Base-by-base conservation (phyloP, 371 early-diverging fungal species). In the Mortierella sp. region DNA sequence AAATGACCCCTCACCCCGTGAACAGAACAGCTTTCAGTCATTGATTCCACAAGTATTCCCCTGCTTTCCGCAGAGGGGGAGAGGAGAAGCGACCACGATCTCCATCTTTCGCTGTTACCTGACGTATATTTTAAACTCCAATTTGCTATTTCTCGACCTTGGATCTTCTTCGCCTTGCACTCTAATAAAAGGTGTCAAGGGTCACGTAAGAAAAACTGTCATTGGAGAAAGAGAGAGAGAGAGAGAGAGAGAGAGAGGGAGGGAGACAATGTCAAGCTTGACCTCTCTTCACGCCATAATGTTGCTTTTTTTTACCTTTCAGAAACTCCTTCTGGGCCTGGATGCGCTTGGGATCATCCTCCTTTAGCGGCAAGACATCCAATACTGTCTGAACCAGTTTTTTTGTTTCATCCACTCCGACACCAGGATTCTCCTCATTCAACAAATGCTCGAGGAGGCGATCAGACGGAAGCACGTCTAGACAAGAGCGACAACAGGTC, bases 391-490 rank as follows among this genome's bases (percentile, higher is more conserved):
- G 64, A 26, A 64, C 9, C 9, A 64, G 41, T 4, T 64, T 39
- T 31, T 69, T 74, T 7, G 50, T 41, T 39, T 64, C 69, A 0
- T 56, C 61, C 24, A 64, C 6, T 10, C 61, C 57, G 21, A 65
- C 24, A 21, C 45, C 23, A 12, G 61, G 46, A 1, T 69, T 61
- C 38, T 61, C 30, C 48, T 56, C 10, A 10, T 45, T 28, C 31
- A 74, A 55, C 51, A 64, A 26, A 18, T 68, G 64, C 52, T 61
- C 27, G 9, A 74, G 14, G 43, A 74, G 48, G 8, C 48, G 52
- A 42, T 74, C 69, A n/a, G 64, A 47, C 0, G 76, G 76, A n/a
- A 74, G 39, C 48, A 74, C 58, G 41, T 74, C 76, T 74, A 47
- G 12, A 24, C 4, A 10, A 34, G 34, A 34, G 34, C 4, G 34